phyloP scores from a whole-genome alignment of 2,329 filamentous ascomycete species.

The Ramularia collo-cygni region DNA sequence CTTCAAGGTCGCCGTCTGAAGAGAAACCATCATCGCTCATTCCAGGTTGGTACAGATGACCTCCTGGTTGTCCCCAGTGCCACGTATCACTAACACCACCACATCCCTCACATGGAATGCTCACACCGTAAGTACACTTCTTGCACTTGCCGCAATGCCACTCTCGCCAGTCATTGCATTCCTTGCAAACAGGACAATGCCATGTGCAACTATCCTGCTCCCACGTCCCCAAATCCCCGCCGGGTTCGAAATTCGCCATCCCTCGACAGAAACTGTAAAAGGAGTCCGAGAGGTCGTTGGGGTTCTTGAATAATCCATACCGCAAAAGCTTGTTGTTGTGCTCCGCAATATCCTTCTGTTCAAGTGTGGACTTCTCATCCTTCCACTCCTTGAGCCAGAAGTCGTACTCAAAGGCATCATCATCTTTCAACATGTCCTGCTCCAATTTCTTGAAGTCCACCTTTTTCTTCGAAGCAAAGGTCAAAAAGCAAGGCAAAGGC shows the following conservation, averaged over 20 bases:
- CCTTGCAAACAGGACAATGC: slow-evolving; percentile 6
- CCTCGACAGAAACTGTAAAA: slow-evolving; percentile 2
- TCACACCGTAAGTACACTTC: slow-evolving; percentile 8
- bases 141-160: slow-evolving; percentile 8
- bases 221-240: not conserved
- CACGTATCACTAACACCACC: not conserved
- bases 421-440: not conserved
- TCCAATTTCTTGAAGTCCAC: not conserved
- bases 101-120: slow-evolving; percentile 4
- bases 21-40: no score
- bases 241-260: no score
- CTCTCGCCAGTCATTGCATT: slow-evolving; percentile 10
- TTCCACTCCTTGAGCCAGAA: not conserved
- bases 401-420: not conserved
- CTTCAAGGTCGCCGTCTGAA: no score
- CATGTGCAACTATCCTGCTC: slow-evolving; percentile 1
- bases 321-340: slow-evolving; percentile 3
- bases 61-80: no score
- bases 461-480: not conserved
- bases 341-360: slow-evolving; percentile 1
- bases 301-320: slow-evolving; percentile 2
- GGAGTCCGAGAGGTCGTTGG: not conserved
- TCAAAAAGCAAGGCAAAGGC: slow-evolving; percentile 1
- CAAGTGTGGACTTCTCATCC: not conserved
- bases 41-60: no score